A percentile compares a stretch with the other conserved stretches of the same genome.
Evolutionary conservation across 1,139 yeast genomes (phyloP).

Genomic region (Taphrina deformans): DNA sequence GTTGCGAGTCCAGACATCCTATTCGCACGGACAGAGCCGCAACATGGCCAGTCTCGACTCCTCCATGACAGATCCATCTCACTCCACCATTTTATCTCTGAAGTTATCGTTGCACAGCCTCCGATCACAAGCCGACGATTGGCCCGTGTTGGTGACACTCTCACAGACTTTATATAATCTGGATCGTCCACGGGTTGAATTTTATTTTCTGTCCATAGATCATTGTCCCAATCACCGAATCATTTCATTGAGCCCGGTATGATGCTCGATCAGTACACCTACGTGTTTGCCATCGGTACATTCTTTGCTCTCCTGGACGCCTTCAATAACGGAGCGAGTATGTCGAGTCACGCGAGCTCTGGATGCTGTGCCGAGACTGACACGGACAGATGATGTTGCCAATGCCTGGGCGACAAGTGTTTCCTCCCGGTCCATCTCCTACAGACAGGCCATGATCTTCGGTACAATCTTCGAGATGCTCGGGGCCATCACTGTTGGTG

Average conservation of each 20-base stretch:
- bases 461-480: constrained; percentile 69
- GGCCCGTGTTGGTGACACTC: no score
- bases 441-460: constrained; percentile 72
- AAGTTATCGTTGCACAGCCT: neutral
- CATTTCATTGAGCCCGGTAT: no score
- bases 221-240: no score
- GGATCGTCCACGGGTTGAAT: no score
- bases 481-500: constrained; percentile 74
- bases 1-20: neutral
- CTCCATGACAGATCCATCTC: neutral
- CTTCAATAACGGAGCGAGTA: constrained; percentile 74
- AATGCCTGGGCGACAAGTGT: constrained; percentile 61
- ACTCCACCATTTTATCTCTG: neutral
- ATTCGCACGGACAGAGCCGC: neutral
- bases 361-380: neutral
- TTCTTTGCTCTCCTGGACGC: constrained; percentile 76
- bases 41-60: neutral
- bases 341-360: neutral
- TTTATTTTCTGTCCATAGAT: no score
- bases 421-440: constrained; percentile 65
- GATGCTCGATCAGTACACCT: constrained; percentile 42
- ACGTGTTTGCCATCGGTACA: constrained; percentile 51
- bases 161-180: no score
- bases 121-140: no score
- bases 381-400: constrained; percentile 62